Evolutionary conservation across 2,329 filamentous ascomycete species (phyloP), one percentile per base, ranked within the genome.

Genomic region (Xylariaceae sp.): DNA sequence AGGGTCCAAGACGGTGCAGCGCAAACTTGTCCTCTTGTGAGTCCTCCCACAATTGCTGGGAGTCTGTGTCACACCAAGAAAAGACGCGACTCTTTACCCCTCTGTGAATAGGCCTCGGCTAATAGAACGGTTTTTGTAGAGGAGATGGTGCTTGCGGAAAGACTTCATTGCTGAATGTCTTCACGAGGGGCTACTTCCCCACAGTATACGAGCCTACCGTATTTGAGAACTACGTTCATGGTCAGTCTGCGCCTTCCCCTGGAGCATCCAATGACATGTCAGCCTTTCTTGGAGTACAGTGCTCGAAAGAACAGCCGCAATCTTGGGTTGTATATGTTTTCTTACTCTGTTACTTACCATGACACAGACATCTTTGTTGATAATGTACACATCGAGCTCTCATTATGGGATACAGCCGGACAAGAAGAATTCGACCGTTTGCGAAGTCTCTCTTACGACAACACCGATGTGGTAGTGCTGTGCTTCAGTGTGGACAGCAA

Each of bases 341-440:
- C n/a, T n/a, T 26, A 11, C 11, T 26, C 11, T 6, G 22, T 26
- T 26, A 26, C 22, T 26, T 11, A 26, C 22, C 22, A n/a, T 26
- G 13, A 7, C 8, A 17, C 30, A 93, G 91, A 98, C 65, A 96
- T 98, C 65, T 98, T 95, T 66, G 93, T 98, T 64, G 93, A 98
- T 64, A 90, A 85, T 62, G 87, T 90, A 39, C 91, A 97, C 68
- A 95, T 98, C 64, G 93, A 98, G 67, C 77, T 98, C 42, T 96
- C 91, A 44, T 78, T 98, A 45, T 98, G 93, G 93, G 93, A 98
- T 66, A 98, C 93, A 0, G 93, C 93, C 30, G 93, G 93, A 19
- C 93, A 98, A 69, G 93, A 98, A 73, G 93, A 98, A 78, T 98
- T 97, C 71, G 93, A 98, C 69, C 83, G 93, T 39, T 72, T 98